Conservation (phyloP, 805 yeast species). For the Kluyveromyces siamensis region DNA sequence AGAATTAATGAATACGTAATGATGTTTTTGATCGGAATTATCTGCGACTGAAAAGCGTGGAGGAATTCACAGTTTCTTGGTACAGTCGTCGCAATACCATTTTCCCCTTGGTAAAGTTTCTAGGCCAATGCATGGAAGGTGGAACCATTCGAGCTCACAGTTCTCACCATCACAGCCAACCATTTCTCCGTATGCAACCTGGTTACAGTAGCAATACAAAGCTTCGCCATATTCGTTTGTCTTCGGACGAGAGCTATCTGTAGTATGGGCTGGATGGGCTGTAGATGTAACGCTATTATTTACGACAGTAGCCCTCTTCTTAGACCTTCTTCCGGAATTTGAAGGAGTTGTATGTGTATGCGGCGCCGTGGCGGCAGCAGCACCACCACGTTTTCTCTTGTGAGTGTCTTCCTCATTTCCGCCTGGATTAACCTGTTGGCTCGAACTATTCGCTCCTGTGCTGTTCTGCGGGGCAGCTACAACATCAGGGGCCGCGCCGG, state of each 20-base stretch:
- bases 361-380: neutral
- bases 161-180: conserved; percentile 96
- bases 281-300: conserved; percentile 6
- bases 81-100: conserved; percentile 72
- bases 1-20: neutral
- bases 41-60: too few relatives aligned
- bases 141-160: conserved; percentile 93
- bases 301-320: conserved; percentile 5
- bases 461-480: neutral
- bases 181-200: conserved; percentile 97
- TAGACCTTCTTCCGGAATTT: conserved; percentile 6
- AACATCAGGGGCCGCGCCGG: conserved; percentile 6
- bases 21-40: neutral
- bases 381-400: neutral
- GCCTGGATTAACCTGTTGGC: neutral
- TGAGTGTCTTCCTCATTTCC: neutral
- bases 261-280: conserved; percentile 10
- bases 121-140: conserved; percentile 84
- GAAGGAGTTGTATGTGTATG: neutral
- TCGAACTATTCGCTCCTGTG: neutral
- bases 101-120: conserved; percentile 79
- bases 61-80: conserved; percentile 6
- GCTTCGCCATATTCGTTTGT: conserved; percentile 51
- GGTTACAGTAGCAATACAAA: conserved; percentile 91
- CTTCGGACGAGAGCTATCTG: conserved; percentile 11